These are phyloP conservation scores for Boletus semigastroideus DNA, from an alignment of 1,284 basidiomycete species.

Conservation along the genomic window DNA sequence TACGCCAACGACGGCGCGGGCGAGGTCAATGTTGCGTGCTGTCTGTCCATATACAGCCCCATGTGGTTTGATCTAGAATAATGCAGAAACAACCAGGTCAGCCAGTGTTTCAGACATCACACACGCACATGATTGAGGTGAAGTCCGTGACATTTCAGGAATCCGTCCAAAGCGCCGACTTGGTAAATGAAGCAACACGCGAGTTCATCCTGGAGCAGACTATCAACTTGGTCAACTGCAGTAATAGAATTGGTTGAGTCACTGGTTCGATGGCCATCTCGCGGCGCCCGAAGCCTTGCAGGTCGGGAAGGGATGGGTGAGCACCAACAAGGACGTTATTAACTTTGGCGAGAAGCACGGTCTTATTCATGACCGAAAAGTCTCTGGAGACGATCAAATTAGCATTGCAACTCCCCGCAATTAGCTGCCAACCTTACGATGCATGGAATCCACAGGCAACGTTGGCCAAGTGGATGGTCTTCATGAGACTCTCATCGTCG, in stretches of 20 bases:
- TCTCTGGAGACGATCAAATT: constrained; percentile 39
- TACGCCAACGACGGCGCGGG: constrained; percentile 50
- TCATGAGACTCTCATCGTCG: constrained; percentile 61
- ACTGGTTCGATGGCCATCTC: constrained; percentile 63
- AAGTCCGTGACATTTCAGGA: constrained; percentile 50
- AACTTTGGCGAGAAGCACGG: constrained; percentile 51
- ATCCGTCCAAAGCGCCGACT: constrained; percentile 57
- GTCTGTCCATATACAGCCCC: constrained; percentile 44
- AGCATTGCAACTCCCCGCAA: not conserved
- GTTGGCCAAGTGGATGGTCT: constrained; percentile 62
- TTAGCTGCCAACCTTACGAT: constrained; percentile 39
- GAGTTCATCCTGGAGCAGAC: constrained; percentile 47
- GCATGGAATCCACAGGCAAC: constrained; percentile 67
- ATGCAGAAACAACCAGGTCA: not conserved
- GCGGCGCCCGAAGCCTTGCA: constrained; percentile 62
- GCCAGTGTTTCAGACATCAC: not conserved
- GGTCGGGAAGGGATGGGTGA: constrained; percentile 62
- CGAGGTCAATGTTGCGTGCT: constrained; percentile 43
- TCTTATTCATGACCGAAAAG: constrained; percentile 62
- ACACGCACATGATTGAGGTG: constrained; percentile 49
- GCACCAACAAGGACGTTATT: constrained; percentile 56
- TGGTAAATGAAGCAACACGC: constrained; percentile 60
- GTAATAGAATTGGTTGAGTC: constrained; percentile 3
- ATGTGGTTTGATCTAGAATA: constrained; percentile 48
- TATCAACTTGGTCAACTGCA: not conserved